Evolutionary conservation across 305 asterid genomes (phyloP), one percentile per base, ranked within the genome.

Genomic region (Fraxinus xanthoxyloides): DNA sequence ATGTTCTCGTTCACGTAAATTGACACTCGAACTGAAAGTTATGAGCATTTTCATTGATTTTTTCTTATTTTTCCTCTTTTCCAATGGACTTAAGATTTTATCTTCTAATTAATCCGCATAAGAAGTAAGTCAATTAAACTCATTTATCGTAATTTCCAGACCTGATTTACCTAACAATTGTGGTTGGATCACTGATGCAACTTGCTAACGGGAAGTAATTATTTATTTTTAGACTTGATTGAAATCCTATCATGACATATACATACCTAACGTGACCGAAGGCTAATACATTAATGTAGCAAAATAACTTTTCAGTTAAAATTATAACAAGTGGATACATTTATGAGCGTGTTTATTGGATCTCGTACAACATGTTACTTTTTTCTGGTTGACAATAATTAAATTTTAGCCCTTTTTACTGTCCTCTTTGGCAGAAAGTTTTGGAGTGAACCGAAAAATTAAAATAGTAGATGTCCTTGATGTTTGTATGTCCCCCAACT

Each of bases 401-500:
- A 48, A 48, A 48, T 3, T 48, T 38, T 10, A 2, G 8, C 6
- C 48, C 54, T 67, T 79, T 40, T n/a, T 35, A 74, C 79, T 75
- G 65, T 75, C 30, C 1, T 36, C 17, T 26, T 75, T 59, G 80
- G 51, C 30, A 7, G 79, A 59, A 56, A 36, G 36, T 65, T 35
- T 2, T 4, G 34, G 13, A 51, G 30, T 2, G 34, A 51, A 80
- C 38, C 19, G 30, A 51, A 61, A 74, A 70, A 36, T 56, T 24
- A 32, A 17, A 34, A 34, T 74, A 26, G 19, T 56, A 17, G 43
- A 81, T 15, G 76, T 35, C 24, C 21, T 51, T 21, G 38, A 13
- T 81, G 76, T 75, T 81, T 63, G 67, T 61, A 2, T 75, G 84
- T 81, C 76, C 84, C 79, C 80, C 46, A 75, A 81, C 76, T 38